Conservation (phyloP, 331 rosid genomes). For the Stylosanthes scabra region DNA sequence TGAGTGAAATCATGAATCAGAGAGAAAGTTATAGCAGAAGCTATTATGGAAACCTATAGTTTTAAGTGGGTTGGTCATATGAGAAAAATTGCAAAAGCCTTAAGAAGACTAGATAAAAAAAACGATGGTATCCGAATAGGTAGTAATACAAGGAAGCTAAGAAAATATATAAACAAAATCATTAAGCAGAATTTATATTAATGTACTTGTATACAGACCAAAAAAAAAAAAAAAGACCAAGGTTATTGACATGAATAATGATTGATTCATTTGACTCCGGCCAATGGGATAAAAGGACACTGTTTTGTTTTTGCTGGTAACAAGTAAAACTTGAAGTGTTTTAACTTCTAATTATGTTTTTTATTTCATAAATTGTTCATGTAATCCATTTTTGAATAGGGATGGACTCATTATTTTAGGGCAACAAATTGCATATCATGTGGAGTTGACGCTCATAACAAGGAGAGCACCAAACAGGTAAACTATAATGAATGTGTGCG, state of each 20-base stretch:
- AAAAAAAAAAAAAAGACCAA: no score
- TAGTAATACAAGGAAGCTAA: neutral
- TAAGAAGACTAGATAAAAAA: neutral
- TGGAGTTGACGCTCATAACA: slow-evolving; percentile 86
- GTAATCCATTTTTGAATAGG: slow-evolving; percentile 49
- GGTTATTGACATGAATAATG: neutral
- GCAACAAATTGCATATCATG: slow-evolving; percentile 54
- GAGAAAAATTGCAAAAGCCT: neutral
- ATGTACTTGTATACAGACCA: neutral
- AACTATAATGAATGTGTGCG: slow-evolving; percentile 16
- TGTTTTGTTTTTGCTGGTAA: neutral
- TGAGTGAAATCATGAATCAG: neutral
- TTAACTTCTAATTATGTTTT: slow-evolving; percentile 9
- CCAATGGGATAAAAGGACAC: neutral
- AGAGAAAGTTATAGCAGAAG: neutral
- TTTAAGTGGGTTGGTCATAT: neutral
- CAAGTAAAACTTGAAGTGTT: slow-evolving; percentile 3
- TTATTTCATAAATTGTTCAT: slow-evolving; percentile 8
- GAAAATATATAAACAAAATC: neutral
- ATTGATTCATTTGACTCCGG: neutral
- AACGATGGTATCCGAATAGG: neutral
- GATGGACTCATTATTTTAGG: slow-evolving; percentile 66
- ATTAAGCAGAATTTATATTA: neutral
- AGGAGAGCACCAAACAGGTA: slow-evolving; percentile 78
- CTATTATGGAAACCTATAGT: neutral